A percentile compares a stretch with the other conserved stretches of the same genome.
Evolutionary conservation across 2,329 filamentous ascomycete genomes (phyloP).

Genomic region (Thermomyces lanuginosus): DNA sequence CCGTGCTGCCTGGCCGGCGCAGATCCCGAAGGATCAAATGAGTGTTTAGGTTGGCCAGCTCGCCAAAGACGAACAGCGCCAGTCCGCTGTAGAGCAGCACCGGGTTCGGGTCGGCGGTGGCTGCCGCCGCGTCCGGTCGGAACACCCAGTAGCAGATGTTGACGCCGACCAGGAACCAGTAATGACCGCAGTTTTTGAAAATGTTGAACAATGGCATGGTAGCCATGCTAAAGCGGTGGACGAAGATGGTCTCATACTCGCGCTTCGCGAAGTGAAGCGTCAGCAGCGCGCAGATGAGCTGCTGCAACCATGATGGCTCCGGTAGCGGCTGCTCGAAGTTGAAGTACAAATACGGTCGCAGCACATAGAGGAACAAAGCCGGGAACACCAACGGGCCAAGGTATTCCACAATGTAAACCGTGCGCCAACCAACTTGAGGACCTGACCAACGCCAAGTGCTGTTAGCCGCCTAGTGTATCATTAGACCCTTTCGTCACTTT

Average conservation of each 20-base stretch:
- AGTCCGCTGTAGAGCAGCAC: conserved; percentile 50
- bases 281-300: conserved; percentile 57
- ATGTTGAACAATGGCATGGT: conserved; percentile 89
- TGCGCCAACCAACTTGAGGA: conserved; percentile 77
- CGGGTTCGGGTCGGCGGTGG: conserved; percentile 34
- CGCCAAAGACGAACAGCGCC: conserved; percentile 57
- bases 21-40: conserved; percentile 66
- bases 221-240: conserved; percentile 85
- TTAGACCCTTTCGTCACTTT: too few relatives aligned
- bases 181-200: conserved; percentile 88
- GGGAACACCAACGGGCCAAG: conserved; percentile 82
- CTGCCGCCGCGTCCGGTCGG: conserved; percentile 53
- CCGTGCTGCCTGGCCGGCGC: conserved; percentile 61
- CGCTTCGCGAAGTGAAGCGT: conserved; percentile 82
- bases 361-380: conserved; percentile 49
- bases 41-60: conserved; percentile 63
- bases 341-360: conserved; percentile 58
- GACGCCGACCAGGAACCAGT: conserved; percentile 72
- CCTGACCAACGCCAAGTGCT: conserved; percentile 37
- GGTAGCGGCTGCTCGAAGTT: conserved; percentile 31
- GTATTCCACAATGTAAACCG: conserved; percentile 92
- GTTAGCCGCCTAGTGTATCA: too few relatives aligned
- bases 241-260: conserved; percentile 81
- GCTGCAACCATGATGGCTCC: conserved; percentile 49
- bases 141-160: conserved; percentile 78